Evolutionary conservation across 495 filamentous ascomycete species (phyloP).

Genomic region (Tricharina praecox): DNA sequence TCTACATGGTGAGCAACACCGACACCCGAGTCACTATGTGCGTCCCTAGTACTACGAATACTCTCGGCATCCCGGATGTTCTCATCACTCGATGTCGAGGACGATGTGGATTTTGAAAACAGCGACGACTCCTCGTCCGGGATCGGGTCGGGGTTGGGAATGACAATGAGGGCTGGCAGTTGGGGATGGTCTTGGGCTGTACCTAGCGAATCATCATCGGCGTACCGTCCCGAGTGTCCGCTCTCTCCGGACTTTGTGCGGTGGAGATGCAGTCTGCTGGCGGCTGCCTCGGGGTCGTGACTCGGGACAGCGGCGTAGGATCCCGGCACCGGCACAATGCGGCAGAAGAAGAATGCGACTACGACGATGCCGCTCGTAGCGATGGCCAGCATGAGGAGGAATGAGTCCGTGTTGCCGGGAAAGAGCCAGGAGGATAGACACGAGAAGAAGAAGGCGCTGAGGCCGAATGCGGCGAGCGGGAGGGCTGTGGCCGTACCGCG

Average conservation of each 20-base stretch:
- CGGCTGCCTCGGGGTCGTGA: constrained; percentile 36
- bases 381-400: constrained; percentile 60
- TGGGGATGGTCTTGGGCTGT: constrained; percentile 26
- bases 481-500: constrained; percentile 89
- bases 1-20: constrained; percentile 43
- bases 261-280: too few species aligned
- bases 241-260: constrained; percentile 42
- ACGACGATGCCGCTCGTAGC: constrained; percentile 66
- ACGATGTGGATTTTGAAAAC: constrained; percentile 46
- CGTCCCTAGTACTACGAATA: constrained; percentile 35
- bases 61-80: constrained; percentile 28
- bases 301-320: constrained; percentile 50
- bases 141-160: constrained; percentile 14
- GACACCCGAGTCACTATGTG: constrained; percentile 39
- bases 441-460: constrained; percentile 94
- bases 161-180: not conserved
- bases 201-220: constrained; percentile 45
- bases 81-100: constrained; percentile 32
- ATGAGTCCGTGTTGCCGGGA: constrained; percentile 62
- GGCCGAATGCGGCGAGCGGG: constrained; percentile 76
- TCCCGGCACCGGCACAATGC: constrained; percentile 46
- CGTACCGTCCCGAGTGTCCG: constrained; percentile 27
- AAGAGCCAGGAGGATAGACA: constrained; percentile 58
- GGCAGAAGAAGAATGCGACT: constrained; percentile 62
- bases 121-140: constrained; percentile 70